Conservation (phyloP, 2,329 filamentous ascomycete genomes). For the Aspergillus brasiliensis region DNA sequence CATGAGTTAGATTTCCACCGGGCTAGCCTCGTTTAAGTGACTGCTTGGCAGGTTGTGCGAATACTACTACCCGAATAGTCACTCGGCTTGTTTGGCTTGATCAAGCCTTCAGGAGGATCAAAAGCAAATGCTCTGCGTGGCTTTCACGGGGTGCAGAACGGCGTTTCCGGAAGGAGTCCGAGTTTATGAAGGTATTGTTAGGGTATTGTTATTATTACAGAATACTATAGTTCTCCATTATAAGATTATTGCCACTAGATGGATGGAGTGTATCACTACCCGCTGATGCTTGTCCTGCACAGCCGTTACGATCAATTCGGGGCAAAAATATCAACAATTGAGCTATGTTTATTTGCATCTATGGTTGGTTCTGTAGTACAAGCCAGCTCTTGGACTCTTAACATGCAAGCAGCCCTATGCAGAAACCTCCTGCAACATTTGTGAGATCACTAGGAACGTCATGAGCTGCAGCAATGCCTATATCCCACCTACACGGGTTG, state of each 20-base stretch:
- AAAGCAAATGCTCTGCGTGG: conserved; percentile 1
- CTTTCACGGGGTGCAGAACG: not conserved
- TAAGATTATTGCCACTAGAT: not conserved
- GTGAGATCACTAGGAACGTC: not conserved
- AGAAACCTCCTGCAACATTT: not conserved
- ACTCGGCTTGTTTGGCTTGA: not conserved
- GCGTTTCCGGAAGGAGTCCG: not conserved
- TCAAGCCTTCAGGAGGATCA: not conserved
- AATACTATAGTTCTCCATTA: too few relatives aligned
- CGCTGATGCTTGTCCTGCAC: not conserved
- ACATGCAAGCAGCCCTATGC: not conserved
- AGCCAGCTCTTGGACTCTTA: not conserved
- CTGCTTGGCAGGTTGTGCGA: not conserved
- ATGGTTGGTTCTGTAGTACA: not conserved
- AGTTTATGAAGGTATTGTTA: not conserved
- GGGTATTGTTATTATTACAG: not conserved
- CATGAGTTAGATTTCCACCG: conserved; percentile 10
- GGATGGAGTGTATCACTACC: not conserved
- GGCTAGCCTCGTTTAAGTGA: conserved; percentile 1
- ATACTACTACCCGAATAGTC: not conserved
- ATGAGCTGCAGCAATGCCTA: too few relatives aligned
- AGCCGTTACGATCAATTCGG: not conserved
- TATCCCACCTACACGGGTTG: too few relatives aligned
- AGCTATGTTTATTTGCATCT: too few relatives aligned
- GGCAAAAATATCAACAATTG: not conserved